These are phyloP conservation scores for Monosporascus ibericus DNA, from an alignment of 2,329 filamentous ascomycete genomes.

Conservation along the genomic window DNA sequence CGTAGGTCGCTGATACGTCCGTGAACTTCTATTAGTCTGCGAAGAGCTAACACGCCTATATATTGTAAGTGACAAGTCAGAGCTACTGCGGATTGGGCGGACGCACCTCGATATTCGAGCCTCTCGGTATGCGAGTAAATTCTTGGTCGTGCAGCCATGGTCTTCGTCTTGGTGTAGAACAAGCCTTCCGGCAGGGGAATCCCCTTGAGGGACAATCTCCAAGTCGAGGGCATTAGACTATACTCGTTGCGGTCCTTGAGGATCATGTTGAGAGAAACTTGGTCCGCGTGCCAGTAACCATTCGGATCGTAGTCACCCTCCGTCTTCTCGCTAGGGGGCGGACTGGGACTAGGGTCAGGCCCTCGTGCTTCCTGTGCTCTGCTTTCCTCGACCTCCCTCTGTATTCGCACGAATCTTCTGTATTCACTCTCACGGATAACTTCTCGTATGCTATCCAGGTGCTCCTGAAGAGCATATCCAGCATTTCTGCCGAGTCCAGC, in stretches of 20 bases:
- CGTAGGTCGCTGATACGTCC: conserved; percentile 19
- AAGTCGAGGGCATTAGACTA: conserved; percentile 25
- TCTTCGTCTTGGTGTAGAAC: conserved; percentile 21
- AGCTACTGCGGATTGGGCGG: background rate
- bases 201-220: conserved; percentile 25
- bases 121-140: conserved; percentile 22
- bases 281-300: conserved; percentile 19
- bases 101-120: conserved; percentile 24
- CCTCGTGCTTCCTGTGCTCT: background rate
- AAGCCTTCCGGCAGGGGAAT: conserved; percentile 23
- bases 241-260: conserved; percentile 22
- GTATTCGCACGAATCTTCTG: background rate
- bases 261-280: conserved; percentile 22
- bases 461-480: too few species aligned
- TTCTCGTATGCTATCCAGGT: background rate
- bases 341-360: background rate
- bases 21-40: conserved; percentile 20
- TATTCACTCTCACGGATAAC: background rate
- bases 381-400: background rate
- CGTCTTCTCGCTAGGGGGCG: background rate
- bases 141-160: conserved; percentile 18
- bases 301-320: conserved; percentile 10
- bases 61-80: conserved; percentile 2
- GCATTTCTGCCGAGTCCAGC: too few species aligned
- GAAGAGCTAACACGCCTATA: conserved; percentile 18